Evolutionary conservation across 345 rosid species (phyloP).

Genomic region (Capsella bursapastoris): DNA sequence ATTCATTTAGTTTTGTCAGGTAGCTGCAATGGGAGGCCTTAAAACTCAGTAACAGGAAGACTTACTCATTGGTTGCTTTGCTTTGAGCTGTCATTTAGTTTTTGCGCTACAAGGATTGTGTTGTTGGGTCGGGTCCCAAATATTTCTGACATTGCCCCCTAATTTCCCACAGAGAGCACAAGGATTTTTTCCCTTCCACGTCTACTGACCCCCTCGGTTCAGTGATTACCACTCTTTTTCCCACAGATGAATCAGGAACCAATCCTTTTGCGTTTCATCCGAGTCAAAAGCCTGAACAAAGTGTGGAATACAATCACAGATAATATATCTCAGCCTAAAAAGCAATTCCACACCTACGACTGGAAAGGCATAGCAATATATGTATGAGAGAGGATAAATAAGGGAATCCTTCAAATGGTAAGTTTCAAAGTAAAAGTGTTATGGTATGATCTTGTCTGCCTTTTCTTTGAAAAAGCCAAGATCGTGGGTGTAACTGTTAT

Average conservation of each 20-base stretch:
- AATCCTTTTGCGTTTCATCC: conserved; percentile 55
- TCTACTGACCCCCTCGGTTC: conserved; percentile 47
- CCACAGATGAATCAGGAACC: conserved; percentile 47
- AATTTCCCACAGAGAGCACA: conserved; percentile 46
- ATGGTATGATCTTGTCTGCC: conserved; percentile 49
- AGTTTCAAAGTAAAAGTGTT: conserved; percentile 46
- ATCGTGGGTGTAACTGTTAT: conserved; percentile 78
- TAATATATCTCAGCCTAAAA: conserved; percentile 36
- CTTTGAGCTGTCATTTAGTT: conserved; percentile 47
- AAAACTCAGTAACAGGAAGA: conserved; percentile 43
- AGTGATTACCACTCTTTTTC: conserved; percentile 45
- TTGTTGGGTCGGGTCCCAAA: conserved; percentile 66
- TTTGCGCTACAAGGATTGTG: conserved; percentile 32
- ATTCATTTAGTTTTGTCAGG: conserved; percentile 34
- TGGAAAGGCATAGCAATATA: conserved; percentile 40
- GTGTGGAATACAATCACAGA: conserved; percentile 40
- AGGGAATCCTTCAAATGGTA: conserved; percentile 47
- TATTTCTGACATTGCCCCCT: conserved; percentile 48
- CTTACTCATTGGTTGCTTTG: conserved; percentile 47
- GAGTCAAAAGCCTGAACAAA: conserved; percentile 53
- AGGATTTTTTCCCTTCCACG: conserved; percentile 42
- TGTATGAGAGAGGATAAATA: conserved; percentile 44
- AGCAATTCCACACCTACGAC: conserved; percentile 48
- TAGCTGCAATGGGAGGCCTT: conserved; percentile 42
- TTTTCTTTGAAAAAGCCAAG: conserved; percentile 54